Evolutionary conservation across 2,329 filamentous ascomycete genomes (phyloP).

Genomic region (Diaporthe sp.): DNA sequence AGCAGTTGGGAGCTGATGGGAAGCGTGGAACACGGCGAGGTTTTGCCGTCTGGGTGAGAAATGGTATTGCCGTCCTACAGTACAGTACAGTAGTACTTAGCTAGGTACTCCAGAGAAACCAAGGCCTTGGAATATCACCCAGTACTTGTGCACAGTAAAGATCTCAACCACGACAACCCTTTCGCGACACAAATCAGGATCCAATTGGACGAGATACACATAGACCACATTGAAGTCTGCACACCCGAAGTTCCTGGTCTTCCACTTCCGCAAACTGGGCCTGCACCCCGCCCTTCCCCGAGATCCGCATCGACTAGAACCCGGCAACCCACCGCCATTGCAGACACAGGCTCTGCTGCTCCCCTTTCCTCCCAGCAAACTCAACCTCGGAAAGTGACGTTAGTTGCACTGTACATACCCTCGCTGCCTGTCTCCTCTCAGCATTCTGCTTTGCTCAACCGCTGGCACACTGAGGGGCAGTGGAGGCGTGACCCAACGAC

Average conservation of each 20-base stretch:
- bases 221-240: neutral
- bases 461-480: neutral
- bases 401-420: neutral
- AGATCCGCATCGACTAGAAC: conserved; percentile 7
- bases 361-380: neutral
- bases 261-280: conserved; percentile 18
- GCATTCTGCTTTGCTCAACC: neutral
- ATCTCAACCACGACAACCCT: neutral
- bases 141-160: neutral
- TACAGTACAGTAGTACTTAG: too few relatives aligned
- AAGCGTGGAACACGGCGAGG: neutral
- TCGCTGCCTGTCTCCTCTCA: neutral
- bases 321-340: conserved; percentile 18
- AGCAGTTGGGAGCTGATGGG: neutral
- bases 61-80: neutral
- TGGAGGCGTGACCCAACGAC: conserved; percentile 35
- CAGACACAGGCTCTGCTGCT: neutral
- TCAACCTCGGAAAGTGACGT: neutral
- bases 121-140: neutral
- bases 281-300: conserved; percentile 24
- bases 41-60: neutral
- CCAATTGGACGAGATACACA: neutral
- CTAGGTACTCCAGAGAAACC: neutral
- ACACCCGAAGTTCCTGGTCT: neutral
- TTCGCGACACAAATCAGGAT: too few relatives aligned